Conservation (phyloP, 768 basidiomycete species). For the Lactarius evosmus region DNA sequence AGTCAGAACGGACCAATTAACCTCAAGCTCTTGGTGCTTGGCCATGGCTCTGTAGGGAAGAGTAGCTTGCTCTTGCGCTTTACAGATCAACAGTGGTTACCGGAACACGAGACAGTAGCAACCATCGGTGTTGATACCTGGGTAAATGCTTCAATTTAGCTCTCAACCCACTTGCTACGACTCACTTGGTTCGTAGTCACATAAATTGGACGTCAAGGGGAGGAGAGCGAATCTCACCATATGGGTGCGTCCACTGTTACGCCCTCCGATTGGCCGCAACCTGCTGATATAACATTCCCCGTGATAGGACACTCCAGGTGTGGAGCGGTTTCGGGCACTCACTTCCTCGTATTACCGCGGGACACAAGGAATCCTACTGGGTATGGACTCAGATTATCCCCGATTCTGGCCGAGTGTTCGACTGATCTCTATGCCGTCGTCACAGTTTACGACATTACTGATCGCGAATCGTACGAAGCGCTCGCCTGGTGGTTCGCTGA, state of each 20-base stretch:
- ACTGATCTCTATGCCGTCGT: background rate
- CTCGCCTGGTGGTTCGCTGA: constrained; percentile 91
- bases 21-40: constrained; percentile 77
- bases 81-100: constrained; percentile 91
- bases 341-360: constrained; percentile 93
- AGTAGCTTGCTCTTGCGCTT: constrained; percentile 87
- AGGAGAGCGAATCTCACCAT: constrained; percentile 89
- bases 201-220: constrained; percentile 80
- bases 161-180: background rate
- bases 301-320: constrained; percentile 84
- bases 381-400: constrained; percentile 36
- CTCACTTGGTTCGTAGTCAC: constrained; percentile 49
- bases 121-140: constrained; percentile 86
- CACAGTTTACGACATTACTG: constrained; percentile 90
- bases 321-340: constrained; percentile 92
- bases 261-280: background rate
- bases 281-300: background rate
- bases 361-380: constrained; percentile 75
- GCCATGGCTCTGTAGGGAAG: constrained; percentile 87
- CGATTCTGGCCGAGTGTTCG: background rate
- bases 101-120: constrained; percentile 81
- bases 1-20: constrained; percentile 48
- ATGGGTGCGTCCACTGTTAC: constrained; percentile 62
- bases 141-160: constrained; percentile 42
- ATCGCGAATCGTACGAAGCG: constrained; percentile 86